Base-by-base conservation (phyloP, 1,284 basidiomycete genomes). In the Sporisorium graminicola region DNA sequence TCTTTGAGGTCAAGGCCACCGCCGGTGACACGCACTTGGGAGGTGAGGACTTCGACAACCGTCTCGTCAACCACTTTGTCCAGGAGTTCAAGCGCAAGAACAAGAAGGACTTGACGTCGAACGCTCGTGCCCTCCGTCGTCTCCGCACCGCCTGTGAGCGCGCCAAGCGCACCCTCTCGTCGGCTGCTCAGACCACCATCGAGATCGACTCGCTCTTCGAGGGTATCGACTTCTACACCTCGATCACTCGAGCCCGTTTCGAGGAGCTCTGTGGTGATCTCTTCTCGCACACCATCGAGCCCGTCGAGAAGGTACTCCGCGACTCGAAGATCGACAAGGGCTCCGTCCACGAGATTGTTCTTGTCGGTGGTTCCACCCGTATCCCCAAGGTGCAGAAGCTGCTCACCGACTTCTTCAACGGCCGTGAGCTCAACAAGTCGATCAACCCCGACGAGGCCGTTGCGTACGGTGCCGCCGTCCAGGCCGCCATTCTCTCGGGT, bases 391-490 rank as follows among this genome's bases (percentile, higher is more conserved):
- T 98, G 86, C 92, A 96, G 88, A 95, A 97, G 89, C 92, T 98
- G 86, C 94, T 99, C 56, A 95, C 94, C 67, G 95, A 98, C 89
- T 96, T 94, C 91, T 99, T 98, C 91, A 94, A 94, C 87, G 95
- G 95, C 74, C 80, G 82, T 51, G 86, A 87, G 80, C 87, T 86
- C 67, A 87, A 87, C 85, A 87, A 87, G 83, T 86, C 86, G 87
- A 99, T 99, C 90, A 99, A 99, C 92, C 97, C 97, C 74, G 96
- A 99, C 85, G 97, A 99, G 89, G 97, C 97, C 72, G 96, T 99
- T 79, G 96, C 97, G 43, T 98, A 98, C 88, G 97, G 97, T 90
- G 97, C 96, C 79, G 95, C 97, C 77, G 96, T 99, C 84, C 97
- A 99, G 89, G 96, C 95, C 71, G 96, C 95, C 85, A 97, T 99